These are phyloP conservation scores for Xanthoconium separans DNA, from an alignment of 1,284 basidiomycete genomes.

Conservation along the genomic window DNA sequence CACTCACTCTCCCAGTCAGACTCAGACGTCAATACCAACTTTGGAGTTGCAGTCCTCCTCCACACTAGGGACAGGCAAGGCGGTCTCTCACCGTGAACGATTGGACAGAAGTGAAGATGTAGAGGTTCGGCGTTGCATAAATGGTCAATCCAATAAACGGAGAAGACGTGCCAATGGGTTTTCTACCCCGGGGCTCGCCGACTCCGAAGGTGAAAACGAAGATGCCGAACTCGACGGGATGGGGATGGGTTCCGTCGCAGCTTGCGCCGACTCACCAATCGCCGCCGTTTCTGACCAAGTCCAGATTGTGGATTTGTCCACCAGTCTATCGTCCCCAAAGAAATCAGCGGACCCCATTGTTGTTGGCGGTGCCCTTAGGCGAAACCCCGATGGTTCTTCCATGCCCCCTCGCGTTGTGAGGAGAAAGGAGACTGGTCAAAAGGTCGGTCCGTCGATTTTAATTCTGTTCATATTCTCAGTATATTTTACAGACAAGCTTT, in stretches of 20 bases:
- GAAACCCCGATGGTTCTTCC: constrained; percentile 57
- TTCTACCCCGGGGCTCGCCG: constrained; percentile 29
- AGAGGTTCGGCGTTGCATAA: constrained; percentile 52
- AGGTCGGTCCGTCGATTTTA: constrained; percentile 36
- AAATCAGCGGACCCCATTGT: constrained; percentile 13
- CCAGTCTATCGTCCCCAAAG: constrained; percentile 8
- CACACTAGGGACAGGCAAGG: constrained; percentile 72
- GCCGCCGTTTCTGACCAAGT: not conserved
- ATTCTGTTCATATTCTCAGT: constrained; percentile 3
- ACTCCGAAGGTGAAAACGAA: constrained; percentile 39
- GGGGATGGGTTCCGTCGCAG: constrained; percentile 12
- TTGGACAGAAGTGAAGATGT: constrained; percentile 61
- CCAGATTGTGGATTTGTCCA: constrained; percentile 20
- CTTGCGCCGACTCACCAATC: not conserved
- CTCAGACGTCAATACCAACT: constrained; percentile 64
- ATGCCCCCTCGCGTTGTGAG: constrained; percentile 47
- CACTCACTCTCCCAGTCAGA: constrained; percentile 52
- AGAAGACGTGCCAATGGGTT: constrained; percentile 41
- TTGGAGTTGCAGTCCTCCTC: constrained; percentile 71
- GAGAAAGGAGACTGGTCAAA: constrained; percentile 38
- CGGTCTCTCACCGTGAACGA: constrained; percentile 56
- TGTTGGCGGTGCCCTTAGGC: constrained; percentile 60
- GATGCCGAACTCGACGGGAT: constrained; percentile 28
- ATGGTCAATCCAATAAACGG: constrained; percentile 47
- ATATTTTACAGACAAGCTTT: constrained; percentile 34